A percentile compares a stretch with the other conserved stretches of the same genome.
Conservation (phyloP, 345 rosid genomes). For the Ceriops tagal region DNA sequence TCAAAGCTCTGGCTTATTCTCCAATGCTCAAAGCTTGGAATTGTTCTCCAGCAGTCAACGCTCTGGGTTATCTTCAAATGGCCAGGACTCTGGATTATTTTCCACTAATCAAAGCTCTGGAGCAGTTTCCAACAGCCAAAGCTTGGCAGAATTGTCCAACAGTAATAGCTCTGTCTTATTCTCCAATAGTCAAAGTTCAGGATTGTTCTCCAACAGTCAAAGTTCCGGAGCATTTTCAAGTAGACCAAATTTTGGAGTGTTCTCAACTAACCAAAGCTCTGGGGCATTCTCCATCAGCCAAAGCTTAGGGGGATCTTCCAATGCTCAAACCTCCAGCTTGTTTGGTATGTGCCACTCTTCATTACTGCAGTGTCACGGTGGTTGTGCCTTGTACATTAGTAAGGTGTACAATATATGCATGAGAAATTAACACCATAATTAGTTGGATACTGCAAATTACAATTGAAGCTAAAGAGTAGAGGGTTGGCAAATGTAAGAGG, state of each 20-base stretch:
- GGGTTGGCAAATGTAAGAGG: too few species aligned
- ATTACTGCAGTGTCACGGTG: constrained; percentile 7
- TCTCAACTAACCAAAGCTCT: constrained; percentile 14
- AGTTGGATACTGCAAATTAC: too few species aligned
- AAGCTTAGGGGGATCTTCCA: constrained; percentile 1
- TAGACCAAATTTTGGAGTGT: neutral
- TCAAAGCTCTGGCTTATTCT: constrained; percentile 14
- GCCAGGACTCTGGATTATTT: constrained; percentile 3
- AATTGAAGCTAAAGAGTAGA: too few species aligned
- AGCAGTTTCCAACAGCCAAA: constrained; percentile 13
- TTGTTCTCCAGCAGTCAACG: constrained; percentile 20
- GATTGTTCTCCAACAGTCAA: constrained; percentile 9
- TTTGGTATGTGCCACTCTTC: constrained; percentile 36
- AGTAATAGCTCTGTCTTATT: constrained; percentile 13
- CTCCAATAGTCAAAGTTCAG: constrained; percentile 13
- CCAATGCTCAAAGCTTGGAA: constrained; percentile 18
- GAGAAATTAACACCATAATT: too few species aligned
- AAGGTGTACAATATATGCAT: too few species aligned
- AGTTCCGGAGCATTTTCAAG: constrained; percentile 11
- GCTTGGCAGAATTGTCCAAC: constrained; percentile 7
- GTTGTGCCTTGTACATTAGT: neutral
- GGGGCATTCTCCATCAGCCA: constrained; percentile 6
- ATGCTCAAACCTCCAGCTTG: constrained; percentile 9
- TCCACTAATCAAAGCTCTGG: constrained; percentile 18
- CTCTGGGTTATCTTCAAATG: constrained; percentile 14